These are phyloP conservation scores for Kluyveromyces aestuarii DNA, from an alignment of 805 yeast species.

Conservation along the genomic window DNA sequence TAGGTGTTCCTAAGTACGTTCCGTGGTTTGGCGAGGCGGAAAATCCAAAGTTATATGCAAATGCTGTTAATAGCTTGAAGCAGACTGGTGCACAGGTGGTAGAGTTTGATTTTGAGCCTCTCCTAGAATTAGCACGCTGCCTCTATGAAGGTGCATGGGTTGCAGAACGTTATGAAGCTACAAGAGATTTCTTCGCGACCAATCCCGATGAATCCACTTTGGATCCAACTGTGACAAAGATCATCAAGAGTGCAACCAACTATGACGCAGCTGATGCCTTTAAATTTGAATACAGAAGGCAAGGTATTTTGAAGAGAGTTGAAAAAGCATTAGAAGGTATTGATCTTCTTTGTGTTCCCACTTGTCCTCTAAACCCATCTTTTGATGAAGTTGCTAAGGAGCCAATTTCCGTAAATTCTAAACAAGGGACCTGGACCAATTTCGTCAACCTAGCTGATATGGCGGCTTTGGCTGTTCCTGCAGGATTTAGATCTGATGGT, in stretches of 20 bases:
- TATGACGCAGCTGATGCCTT: conserved; percentile 78
- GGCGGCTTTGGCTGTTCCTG: conserved; percentile 87
- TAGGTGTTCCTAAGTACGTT: conserved; percentile 69
- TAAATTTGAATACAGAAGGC: conserved; percentile 79
- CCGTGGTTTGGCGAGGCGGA: conserved; percentile 76
- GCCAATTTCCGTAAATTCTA: conserved; percentile 76
- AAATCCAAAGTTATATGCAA: conserved; percentile 59
- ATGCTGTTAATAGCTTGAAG: conserved; percentile 48
- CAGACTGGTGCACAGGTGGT: conserved; percentile 51
- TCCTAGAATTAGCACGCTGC: conserved; percentile 75
- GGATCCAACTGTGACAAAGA: conserved; percentile 75
- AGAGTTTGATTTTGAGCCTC: conserved; percentile 61
- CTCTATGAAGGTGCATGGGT: conserved; percentile 99
- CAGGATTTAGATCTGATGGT: conserved; percentile 81
- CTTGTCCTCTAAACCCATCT: conserved; percentile 88
- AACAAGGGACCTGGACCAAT: conserved; percentile 97
- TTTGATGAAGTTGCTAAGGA: conserved; percentile 62
- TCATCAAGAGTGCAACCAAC: conserved; percentile 70
- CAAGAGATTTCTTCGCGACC: conserved; percentile 58
- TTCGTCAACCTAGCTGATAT: conserved; percentile 91
- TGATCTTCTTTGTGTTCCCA: conserved; percentile 83
- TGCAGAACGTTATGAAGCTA: conserved; percentile 85
- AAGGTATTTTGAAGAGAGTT: conserved; percentile 63
- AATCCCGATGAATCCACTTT: conserved; percentile 61
- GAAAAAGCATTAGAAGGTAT: conserved; percentile 43